Base-by-base conservation (phyloP, 2,329 filamentous ascomycete genomes). In the Cordyceps javanica region DNA sequence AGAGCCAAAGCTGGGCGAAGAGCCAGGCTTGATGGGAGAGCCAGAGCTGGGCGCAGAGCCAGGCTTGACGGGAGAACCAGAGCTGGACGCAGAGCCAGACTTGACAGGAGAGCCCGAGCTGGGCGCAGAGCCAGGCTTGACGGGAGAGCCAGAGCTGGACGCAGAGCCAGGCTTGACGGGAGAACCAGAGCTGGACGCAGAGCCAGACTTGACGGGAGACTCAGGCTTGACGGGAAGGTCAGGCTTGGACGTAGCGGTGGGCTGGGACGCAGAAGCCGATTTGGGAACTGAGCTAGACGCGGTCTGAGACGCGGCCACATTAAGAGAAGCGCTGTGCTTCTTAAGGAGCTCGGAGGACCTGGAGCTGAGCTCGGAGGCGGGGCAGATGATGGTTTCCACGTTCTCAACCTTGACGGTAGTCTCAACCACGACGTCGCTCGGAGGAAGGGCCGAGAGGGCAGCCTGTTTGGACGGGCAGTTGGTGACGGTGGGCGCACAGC, bases 401-500 rank as follows among this genome's bases (percentile, higher is more conserved):
- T 68, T 64, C 49, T 75, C 65, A 41, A 71, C 73, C 64, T 75
- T 66, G 59, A 74, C 77, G 59, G 72, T 68, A 49, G 70, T 62
- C 55, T 66, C 60, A 58, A 68, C 67, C 53, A 63, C 60, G 65
- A 68, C 69, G 61, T 73, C 68, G 14, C 66, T 63, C 61, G 70
- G 69, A 59, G 73, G 71, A 48, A 75, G 65, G 59, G 66, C 64
- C 53, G 68, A 68, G 53, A 72, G 64, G 53, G 63, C 70, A 23
- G 69, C 66, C 61, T 67, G 45, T 59, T 67, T 65, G 60, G 69
- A 69, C 57, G 74, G 74, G 71, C 82, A 85, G 81, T 83, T 73
- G 70, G 81, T 82, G 67, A 82, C 76, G 58, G 77, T 80, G 57
- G 82, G 73, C 61, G 74, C 79, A 68, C 82, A 85, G 59, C 79